Evolutionary conservation across 2,329 filamentous ascomycete genomes (phyloP).

Genomic region (Phialemoniopsis sp.): DNA sequence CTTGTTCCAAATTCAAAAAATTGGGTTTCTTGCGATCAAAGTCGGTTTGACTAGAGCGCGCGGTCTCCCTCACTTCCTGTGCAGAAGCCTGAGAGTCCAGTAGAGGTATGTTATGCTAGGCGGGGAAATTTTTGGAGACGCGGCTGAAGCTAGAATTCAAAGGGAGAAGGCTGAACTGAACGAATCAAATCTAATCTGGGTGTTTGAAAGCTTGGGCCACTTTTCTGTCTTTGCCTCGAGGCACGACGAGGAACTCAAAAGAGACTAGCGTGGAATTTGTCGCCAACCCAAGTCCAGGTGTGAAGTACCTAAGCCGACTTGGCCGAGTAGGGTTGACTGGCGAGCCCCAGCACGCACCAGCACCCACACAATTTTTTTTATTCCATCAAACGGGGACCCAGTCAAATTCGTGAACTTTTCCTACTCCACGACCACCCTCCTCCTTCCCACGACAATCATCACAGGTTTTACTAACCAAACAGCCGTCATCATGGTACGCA

Average conservation of each 20-base stretch:
- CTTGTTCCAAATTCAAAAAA: conserved; percentile 39
- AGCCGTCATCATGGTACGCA: conserved; percentile 32
- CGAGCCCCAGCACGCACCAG: no score
- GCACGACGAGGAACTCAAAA: no score
- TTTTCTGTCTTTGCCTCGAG: no score
- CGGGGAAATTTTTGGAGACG: neutral
- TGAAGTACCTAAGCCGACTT: no score
- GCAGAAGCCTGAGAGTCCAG: conserved; percentile 38
- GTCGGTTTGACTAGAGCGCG: conserved; percentile 29
- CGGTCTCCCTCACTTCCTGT: conserved; percentile 23
- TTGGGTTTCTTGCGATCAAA: conserved; percentile 31
- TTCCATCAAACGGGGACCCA: no score
- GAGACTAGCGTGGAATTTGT: neutral
- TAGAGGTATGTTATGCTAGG: conserved; percentile 18
- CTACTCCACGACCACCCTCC: no score
- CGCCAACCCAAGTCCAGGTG: conserved; percentile 5
- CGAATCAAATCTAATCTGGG: no score
- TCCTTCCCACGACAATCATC: no score
- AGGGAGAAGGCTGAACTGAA: neutral
- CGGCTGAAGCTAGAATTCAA: neutral
- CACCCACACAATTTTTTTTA: no score
- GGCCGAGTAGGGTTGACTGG: conserved; percentile 5
- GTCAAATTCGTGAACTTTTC: no score
- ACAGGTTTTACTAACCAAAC: no score
- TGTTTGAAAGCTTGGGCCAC: conserved; percentile 1